Percentiles rank a stretch among this genome's conserved stretches.
Conservation (phyloP, 176 grass and related monocot species). For the Musa schizocarpa region DNA sequence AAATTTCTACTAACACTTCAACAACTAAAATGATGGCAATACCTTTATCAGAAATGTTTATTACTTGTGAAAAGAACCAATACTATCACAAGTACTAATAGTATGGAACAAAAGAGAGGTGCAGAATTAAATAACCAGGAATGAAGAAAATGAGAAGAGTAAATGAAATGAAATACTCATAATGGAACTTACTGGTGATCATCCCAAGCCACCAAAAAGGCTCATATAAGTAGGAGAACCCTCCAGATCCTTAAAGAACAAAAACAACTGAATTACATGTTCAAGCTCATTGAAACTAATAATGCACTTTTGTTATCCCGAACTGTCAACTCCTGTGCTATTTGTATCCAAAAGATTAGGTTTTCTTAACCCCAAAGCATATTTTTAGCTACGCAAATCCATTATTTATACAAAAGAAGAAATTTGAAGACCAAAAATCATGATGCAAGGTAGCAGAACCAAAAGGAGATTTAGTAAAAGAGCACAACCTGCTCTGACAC, state of each 20-base stretch:
- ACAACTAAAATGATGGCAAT: too few relatives aligned
- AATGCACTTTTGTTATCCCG: too few relatives aligned
- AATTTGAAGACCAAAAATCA: not conserved
- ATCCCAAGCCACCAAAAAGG: conserved; percentile 28
- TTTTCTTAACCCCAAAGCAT: too few relatives aligned
- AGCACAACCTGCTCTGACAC: conserved; percentile 20
- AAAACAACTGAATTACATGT: not conserved
- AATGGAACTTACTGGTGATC: conserved; percentile 20
- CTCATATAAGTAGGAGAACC: conserved; percentile 22
- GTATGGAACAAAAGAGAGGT: not conserved
- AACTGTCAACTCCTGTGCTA: too few relatives aligned
- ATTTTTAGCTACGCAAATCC: too few relatives aligned
- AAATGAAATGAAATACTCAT: not conserved
- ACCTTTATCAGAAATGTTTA: too few relatives aligned
- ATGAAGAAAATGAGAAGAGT: not conserved
- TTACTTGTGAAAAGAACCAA: not conserved
- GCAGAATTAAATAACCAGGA: not conserved
- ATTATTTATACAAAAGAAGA: too few relatives aligned
- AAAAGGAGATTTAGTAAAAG: not conserved
- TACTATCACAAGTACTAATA: not conserved
- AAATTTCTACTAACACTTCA: too few relatives aligned
- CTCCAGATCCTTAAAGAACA: conserved; percentile 19
- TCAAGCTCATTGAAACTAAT: not conserved
- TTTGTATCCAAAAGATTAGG: too few relatives aligned
- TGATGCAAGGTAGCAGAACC: not conserved